Evolutionary conservation across 371 early-diverging fungal species (phyloP), one percentile per base, ranked within the genome.

Genomic region (Apophysomyces trapeziformis): DNA sequence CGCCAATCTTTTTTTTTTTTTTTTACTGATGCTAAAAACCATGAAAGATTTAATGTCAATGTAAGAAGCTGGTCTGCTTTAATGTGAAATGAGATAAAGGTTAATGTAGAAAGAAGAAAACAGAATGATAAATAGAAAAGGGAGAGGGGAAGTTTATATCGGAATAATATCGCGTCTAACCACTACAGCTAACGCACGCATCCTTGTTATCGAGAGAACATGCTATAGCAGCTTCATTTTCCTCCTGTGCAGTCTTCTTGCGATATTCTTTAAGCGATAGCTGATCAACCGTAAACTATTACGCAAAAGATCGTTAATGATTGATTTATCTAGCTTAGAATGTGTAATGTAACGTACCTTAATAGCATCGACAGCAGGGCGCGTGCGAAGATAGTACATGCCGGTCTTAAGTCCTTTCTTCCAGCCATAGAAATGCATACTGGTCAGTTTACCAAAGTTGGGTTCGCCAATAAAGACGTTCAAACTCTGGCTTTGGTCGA

Each of bases 351-450:
- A 11, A 32, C 38, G 57, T 71, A 71, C 72, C 88, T 99, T 96
- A 84, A 99, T 99, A 13, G 99, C 98, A 70, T 96, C 97, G 4
- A 92, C 94, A 26, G 97, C 95, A 43, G 99, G 99, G 50, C 95
- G 88, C 14, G 98, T 95, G 62, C 99, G 93, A 58, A 99, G 82
- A 77, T 99, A 99, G 79, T 99, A 99, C 97, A 97, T 96, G 64
- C 99, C 99, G 2, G 99, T 99, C 92, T 99, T 99, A 37, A 99
- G 84, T 0, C 99, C 99, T 80, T 90, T 90, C 80, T 93, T 93
- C 97, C 97, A 99, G 7, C 96, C 99, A 78, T 98, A 97, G 73
- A 99, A 99, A 83, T 99, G 99, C 99, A 99, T 99, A 65, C 90
- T 89, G 2, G 98, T 96, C 57, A 99, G 87, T 80, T 95, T 92